A percentile compares a stretch with the other conserved stretches of the same genome.
Evolutionary conservation across 106 monocot species (phyloP).

Genomic region (Triglochin maritima): DNA sequence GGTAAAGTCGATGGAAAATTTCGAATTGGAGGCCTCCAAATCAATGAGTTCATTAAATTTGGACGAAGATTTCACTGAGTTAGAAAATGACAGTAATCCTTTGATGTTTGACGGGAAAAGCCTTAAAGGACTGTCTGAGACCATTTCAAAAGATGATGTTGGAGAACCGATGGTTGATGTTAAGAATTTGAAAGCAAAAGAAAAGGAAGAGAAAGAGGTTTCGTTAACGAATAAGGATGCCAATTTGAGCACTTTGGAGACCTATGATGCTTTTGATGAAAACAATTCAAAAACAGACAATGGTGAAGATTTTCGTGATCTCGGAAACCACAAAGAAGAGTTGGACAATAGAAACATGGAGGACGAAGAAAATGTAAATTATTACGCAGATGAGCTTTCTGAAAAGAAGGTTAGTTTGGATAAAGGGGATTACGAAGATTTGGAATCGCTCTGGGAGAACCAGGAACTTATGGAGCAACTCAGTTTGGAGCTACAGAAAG

Average conservation of each 20-base stretch:
- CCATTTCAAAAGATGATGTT: background rate
- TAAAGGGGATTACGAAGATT: conserved; percentile 28
- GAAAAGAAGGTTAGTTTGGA: background rate
- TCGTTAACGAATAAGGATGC: background rate
- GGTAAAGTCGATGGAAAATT: background rate
- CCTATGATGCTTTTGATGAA: background rate
- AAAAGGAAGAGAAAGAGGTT: background rate
- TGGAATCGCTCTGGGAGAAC: conserved; percentile 78
- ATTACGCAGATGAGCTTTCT: background rate
- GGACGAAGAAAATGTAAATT: background rate
- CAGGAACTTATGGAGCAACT: conserved; percentile 79
- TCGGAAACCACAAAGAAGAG: background rate
- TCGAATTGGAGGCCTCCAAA: background rate
- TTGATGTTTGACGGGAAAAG: background rate
- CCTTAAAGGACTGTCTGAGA: background rate
- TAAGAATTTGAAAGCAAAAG: background rate
- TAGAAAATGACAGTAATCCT: background rate
- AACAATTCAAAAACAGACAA: background rate
- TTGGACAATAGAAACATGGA: background rate
- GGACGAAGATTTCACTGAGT: conserved; percentile 2
- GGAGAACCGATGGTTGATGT: background rate
- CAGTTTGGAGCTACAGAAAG: conserved; percentile 62
- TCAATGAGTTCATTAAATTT: background rate
- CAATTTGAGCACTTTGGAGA: background rate
- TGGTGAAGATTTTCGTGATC: background rate